These are phyloP conservation scores for Verbascum thapsus DNA, from an alignment of 257 asterid species.

Conservation along the genomic window DNA sequence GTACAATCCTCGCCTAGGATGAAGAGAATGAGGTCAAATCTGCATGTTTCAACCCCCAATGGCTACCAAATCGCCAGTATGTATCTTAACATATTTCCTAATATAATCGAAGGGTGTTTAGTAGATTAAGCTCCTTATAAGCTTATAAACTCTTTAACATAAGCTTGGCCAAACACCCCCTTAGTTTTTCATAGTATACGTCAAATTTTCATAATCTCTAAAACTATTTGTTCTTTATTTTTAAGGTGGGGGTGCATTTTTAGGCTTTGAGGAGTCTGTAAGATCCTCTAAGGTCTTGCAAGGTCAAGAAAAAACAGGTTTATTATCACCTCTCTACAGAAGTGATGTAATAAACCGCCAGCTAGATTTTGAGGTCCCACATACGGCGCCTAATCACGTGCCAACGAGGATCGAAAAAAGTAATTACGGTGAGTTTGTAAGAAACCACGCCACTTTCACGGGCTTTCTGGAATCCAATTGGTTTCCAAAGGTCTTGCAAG, in stretches of 20 bases:
- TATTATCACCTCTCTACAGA: slow-evolving; percentile 62
- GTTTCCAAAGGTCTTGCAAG: slow-evolving; percentile 99
- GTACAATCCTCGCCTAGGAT: slow-evolving; percentile 76
- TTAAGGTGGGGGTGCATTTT: slow-evolving; percentile 67
- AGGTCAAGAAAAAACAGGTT: slow-evolving; percentile 97
- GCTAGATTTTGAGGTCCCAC: slow-evolving; percentile 63
- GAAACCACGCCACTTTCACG: slow-evolving; percentile 60
- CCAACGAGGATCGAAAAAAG: slow-evolving; percentile 54
- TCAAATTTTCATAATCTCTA: background rate
- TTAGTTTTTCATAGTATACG: background rate
- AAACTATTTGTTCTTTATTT: background rate
- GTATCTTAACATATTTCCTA: slow-evolving; percentile 25
- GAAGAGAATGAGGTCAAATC: slow-evolving; percentile 76
- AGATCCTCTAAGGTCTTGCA: slow-evolving; percentile 99
- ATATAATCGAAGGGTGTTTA: too few relatives aligned
- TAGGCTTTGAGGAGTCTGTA: slow-evolving; percentile 88
- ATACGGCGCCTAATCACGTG: slow-evolving; percentile 42
- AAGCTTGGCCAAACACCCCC: too few relatives aligned
- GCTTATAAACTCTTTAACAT: too few relatives aligned
- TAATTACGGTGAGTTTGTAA: slow-evolving; percentile 49
- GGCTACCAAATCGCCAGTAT: slow-evolving; percentile 65
- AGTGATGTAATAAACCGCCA: slow-evolving; percentile 66
- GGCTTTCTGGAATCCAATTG: slow-evolving; percentile 91
- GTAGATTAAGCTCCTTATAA: too few relatives aligned
- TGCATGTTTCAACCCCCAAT: slow-evolving; percentile 55